Evolutionary conservation across 345 rosid genomes (phyloP), one percentile per base, ranked within the genome.

Genomic region (Brassica rapa): DNA sequence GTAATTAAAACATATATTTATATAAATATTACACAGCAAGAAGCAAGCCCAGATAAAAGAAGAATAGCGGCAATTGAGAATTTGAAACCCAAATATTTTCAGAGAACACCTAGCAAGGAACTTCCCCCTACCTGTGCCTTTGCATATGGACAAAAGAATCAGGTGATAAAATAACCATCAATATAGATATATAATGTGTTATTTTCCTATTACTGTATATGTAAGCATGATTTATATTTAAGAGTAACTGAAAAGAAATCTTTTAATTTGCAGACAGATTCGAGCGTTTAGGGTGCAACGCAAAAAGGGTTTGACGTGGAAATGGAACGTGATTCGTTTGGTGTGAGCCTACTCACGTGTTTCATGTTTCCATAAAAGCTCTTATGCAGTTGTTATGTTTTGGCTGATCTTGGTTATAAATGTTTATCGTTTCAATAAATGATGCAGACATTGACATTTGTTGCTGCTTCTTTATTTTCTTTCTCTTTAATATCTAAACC

Each of bases 81-180:
- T 0, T 53, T 91, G 55, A 86, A 78, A 70, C 98, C 98, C 25
- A 93, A 91, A 72, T 78, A 16, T 39, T 41, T 84, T 63, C 83
- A 91, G 97, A 88, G 87, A 83, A 89, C 93, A 4, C 93, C 91
- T 5, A 93, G 68, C 72, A 94, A 87, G 32, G 90, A 82, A 69
- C 89, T 88, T 3, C 94, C 96, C 2, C 96, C 91, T 0, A 81
- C 89, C 1, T 90, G 84, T 68, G 90, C 91, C 1, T 90, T 84
- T 68, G 90, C 91, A 14, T 81, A 94, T 12, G 90, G 84, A 2
- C 80, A 82, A 4, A 85, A 85, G 39, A 84, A 67, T 74, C 67
- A 32, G 62, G 90, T 86, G 79, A 85, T 84, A 66, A 43, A 39
- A 55, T 41, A 43, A 29, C 55, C 53, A 46, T 4, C 27, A 59